Evolutionary conservation across 495 filamentous ascomycete genomes (phyloP).

Genomic region (Neurospora sp.): DNA sequence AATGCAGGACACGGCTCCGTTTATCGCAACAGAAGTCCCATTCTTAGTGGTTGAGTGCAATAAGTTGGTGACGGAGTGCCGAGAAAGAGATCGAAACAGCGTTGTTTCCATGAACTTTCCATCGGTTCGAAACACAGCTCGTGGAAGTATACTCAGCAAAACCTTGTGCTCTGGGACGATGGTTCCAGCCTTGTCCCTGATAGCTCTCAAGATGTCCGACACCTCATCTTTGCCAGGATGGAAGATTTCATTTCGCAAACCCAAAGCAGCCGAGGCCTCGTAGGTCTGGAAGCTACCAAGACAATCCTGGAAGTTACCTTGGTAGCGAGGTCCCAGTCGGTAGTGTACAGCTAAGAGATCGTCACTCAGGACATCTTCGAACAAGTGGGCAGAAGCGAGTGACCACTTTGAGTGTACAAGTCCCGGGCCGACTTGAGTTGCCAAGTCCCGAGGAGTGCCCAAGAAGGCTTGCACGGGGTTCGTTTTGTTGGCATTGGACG

Average conservation of each 20-base stretch:
- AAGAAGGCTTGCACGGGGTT: conserved; percentile 82
- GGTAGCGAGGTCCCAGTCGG: conserved; percentile 80
- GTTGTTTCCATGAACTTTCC: conserved; percentile 64
- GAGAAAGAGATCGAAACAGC: conserved; percentile 66
- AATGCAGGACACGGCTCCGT: conserved; percentile 76
- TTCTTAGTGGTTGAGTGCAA: conserved; percentile 60
- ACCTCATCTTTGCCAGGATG: conserved; percentile 85
- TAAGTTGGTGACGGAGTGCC: conserved; percentile 60
- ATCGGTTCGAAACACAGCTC: conserved; percentile 66
- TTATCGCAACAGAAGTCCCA: conserved; percentile 73
- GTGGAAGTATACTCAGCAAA: conserved; percentile 75
- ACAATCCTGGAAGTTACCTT: conserved; percentile 93
- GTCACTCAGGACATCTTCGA: conserved; percentile 80
- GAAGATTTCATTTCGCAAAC: conserved; percentile 82
- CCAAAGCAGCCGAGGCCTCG: conserved; percentile 82
- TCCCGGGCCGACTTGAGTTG: conserved; percentile 66
- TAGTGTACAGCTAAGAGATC: conserved; percentile 86
- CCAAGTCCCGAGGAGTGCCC: conserved; percentile 85
- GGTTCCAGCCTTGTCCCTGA: conserved; percentile 67
- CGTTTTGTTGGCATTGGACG: conserved; percentile 42
- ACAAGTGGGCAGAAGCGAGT: conserved; percentile 76
- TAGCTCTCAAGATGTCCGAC: conserved; percentile 84
- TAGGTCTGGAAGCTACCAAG: conserved; percentile 96
- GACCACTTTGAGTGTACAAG: conserved; percentile 77
- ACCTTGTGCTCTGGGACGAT: conserved; percentile 75